Base-by-base conservation (phyloP, 202 grass and related monocot species). In the Panicum hallii region DNA sequence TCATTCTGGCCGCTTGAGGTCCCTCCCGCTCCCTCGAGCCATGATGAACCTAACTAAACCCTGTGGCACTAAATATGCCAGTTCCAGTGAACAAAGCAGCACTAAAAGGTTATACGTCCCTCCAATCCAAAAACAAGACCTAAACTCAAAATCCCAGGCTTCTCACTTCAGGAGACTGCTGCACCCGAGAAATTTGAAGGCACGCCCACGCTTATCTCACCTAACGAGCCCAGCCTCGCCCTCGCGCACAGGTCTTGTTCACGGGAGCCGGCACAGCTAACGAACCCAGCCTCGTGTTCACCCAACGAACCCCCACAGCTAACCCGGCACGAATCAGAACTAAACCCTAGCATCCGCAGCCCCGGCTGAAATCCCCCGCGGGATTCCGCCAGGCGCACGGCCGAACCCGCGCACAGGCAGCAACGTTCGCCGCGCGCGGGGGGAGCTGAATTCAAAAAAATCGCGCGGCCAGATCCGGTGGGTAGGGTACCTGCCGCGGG, bases 331-430 rank as follows among this genome's bases (percentile, higher is more conserved):
- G 14, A 82, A 43, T 14, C 74, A 44, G 47, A 73, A 58, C 47
- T 74, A 88, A 88, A 88, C 80, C 74, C 66, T 88, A 88, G 20
- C 81, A 73, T 52, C 42, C 28, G 46, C 70, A 19, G 15, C 46
- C 22, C 9, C 13, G 32, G 16, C 7, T 8, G 46, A 30, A 17
- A 73, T 16, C 17, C 28, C 28, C 26, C 16, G 49, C 49, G 8
- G 4, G 42, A 45, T 5, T 42, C 67, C 20, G 20, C 20, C 12
- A 10, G 10, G n/a, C 57, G 23, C 58, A 5, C 58, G 4, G 11
- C 58, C 23, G 23, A 14, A 16, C 16, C 48, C 48, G 3, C 7
- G 23, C 6, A 17, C 48, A 67, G 1, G 66, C 41, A 44, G 19
- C 11, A 12, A 40, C 19, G 44, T 42, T 5, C 0, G 8, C 66